Percentiles rank a stretch among this genome's conserved stretches.
Conservation (phyloP, 495 filamentous ascomycete species). For the Halenospora varia region DNA sequence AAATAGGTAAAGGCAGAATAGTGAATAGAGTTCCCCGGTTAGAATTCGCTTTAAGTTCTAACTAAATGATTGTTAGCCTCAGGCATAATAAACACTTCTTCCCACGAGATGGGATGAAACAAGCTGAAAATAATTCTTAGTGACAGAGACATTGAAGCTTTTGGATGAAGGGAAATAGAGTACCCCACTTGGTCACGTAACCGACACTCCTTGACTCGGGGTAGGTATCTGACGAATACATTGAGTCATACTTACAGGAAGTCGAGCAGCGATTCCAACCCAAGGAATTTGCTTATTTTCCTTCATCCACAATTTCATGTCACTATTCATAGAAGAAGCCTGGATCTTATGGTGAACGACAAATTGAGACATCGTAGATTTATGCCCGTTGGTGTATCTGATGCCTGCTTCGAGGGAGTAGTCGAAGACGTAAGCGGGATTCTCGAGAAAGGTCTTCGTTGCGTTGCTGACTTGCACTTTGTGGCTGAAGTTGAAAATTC, state of each 20-base stretch:
- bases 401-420: slow-evolving; percentile 19
- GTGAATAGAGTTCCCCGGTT: slow-evolving; percentile 32
- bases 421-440: slow-evolving; percentile 9
- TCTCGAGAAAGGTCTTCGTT: slow-evolving; percentile 4
- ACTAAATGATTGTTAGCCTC: too few relatives aligned
- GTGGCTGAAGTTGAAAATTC: slow-evolving; percentile 10
- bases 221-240: too few relatives aligned
- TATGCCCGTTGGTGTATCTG: neutral
- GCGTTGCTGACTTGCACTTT: slow-evolving; percentile 14
- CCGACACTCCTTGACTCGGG: too few relatives aligned
- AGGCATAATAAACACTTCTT: too few relatives aligned
- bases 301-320: slow-evolving; percentile 31
- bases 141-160: too few relatives aligned
- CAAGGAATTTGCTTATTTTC: slow-evolving; percentile 35
- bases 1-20: slow-evolving; percentile 35
- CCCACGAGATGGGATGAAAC: too few relatives aligned
- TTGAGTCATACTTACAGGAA: slow-evolving; percentile 27
- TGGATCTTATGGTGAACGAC: slow-evolving; percentile 30
- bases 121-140: too few relatives aligned
- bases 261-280: slow-evolving; percentile 35
- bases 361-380: slow-evolving; percentile 12
- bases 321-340: slow-evolving; percentile 10
- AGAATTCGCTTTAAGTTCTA: too few relatives aligned
- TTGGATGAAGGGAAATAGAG: too few relatives aligned
- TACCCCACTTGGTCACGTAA: too few relatives aligned